Conservation (phyloP, 805 yeast genomes). For the Saturnispora besseyi region DNA sequence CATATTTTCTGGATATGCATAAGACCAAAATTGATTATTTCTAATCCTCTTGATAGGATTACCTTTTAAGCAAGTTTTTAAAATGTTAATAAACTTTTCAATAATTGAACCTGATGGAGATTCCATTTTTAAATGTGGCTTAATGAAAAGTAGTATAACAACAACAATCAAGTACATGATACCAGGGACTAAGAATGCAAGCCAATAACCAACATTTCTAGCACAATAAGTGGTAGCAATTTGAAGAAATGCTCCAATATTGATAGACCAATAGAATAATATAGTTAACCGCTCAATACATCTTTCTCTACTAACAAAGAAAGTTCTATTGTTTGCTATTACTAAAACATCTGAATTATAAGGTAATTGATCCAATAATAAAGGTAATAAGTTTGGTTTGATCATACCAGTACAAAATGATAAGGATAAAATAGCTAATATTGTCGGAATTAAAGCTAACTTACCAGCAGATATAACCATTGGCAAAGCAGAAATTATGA, state of each 20-base stretch:
- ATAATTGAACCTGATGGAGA: slow-evolving; percentile 41
- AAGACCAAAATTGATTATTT: slow-evolving; percentile 38
- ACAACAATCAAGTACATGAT: slow-evolving; percentile 47
- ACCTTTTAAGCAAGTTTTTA: slow-evolving; percentile 35
- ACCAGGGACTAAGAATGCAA: slow-evolving; percentile 47
- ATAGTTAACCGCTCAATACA: slow-evolving; percentile 33
- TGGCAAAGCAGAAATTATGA: slow-evolving; percentile 42
- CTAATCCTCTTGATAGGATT: slow-evolving; percentile 35
- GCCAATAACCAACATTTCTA: slow-evolving; percentile 45
- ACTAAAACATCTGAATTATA: slow-evolving; percentile 22
- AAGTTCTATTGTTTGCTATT: too few relatives aligned
- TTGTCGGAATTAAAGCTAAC: slow-evolving; percentile 32
- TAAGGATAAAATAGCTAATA: slow-evolving; percentile 34
- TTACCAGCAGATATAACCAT: slow-evolving; percentile 32
- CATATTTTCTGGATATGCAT: slow-evolving; percentile 39
- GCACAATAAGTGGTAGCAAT: slow-evolving; percentile 45
- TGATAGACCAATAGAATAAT: slow-evolving; percentile 47
- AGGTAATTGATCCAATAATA: slow-evolving; percentile 53
- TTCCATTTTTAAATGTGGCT: slow-evolving; percentile 27
- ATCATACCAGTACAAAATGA: slow-evolving; percentile 45
- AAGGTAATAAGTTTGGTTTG: slow-evolving; percentile 44
- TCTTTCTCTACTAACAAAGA: slow-evolving; percentile 33
- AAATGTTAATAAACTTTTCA: slow-evolving; percentile 33
- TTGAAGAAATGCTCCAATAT: slow-evolving; percentile 45
- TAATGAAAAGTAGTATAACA: slow-evolving; percentile 32